Evolutionary conservation across 805 yeast species (phyloP).

Genomic region (Geotrichum ghanense): DNA sequence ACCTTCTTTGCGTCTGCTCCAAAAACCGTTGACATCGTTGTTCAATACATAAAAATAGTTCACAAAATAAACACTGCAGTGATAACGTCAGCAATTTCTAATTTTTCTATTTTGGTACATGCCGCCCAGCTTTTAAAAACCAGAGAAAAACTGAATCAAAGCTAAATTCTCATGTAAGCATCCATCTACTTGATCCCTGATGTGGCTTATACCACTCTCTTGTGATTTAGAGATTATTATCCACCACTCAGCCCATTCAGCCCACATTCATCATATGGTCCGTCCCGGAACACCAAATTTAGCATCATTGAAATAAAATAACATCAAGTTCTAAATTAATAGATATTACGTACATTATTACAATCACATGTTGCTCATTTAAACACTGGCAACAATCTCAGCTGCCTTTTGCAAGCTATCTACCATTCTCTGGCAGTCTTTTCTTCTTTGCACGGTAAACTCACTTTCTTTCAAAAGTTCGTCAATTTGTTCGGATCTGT

Average conservation of each 20-base stretch:
- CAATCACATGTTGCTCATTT: slow-evolving; percentile 2
- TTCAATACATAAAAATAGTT: no score
- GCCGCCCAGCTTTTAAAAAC: no score
- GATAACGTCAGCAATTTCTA: no score
- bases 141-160: no score
- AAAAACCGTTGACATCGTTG: no score
- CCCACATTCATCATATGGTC: neutral
- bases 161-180: no score
- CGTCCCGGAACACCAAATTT: neutral
- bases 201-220: no score
- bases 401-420: slow-evolving; percentile 82
- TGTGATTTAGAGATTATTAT: neutral
- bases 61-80: no score
- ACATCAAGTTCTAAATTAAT: neutral
- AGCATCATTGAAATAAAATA: neutral
- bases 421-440: slow-evolving; percentile 92
- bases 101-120: no score
- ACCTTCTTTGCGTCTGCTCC: no score
- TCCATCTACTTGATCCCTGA: no score
- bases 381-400: slow-evolving; percentile 75
- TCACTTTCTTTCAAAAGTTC: slow-evolving; percentile 87
- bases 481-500: slow-evolving; percentile 55
- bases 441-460: slow-evolving; percentile 82
- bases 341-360: neutral
- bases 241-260: neutral